phyloP scores from a whole-genome alignment of 768 basidiomycete species.

The Dentipellis fragilis region DNA sequence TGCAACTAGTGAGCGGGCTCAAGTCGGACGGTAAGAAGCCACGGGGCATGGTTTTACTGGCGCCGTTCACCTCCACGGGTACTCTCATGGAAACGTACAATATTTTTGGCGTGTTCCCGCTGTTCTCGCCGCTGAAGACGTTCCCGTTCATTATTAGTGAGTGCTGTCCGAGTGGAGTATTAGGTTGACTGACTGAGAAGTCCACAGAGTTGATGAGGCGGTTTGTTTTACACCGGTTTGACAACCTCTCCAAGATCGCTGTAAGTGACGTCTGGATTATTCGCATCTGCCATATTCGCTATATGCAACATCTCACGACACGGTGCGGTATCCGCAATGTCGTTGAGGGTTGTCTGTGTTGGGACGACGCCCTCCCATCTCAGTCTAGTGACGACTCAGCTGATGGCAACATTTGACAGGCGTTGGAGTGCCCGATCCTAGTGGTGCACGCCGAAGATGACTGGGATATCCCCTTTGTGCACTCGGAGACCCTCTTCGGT shows the following conservation, averaged over 20 bases:
- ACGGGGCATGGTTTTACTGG: slow-evolving; percentile 30
- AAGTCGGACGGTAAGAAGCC: slow-evolving; percentile 29
- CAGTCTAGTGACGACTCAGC: too few species aligned
- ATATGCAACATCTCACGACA: too few species aligned
- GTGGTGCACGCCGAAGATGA: slow-evolving; percentile 73
- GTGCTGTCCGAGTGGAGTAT: slow-evolving; percentile 20
- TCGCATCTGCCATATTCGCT: neutral
- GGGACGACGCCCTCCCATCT: too few species aligned
- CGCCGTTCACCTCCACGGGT: slow-evolving; percentile 26
- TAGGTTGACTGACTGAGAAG: neutral
- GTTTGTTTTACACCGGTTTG: slow-evolving; percentile 47
- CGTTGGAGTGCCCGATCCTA: slow-evolving; percentile 56
- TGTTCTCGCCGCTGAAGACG: slow-evolving; percentile 58
- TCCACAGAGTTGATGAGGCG: slow-evolving; percentile 41
- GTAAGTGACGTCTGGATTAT: slow-evolving; percentile 28
- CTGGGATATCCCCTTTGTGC: slow-evolving; percentile 58
- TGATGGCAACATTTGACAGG: slow-evolving; percentile 25
- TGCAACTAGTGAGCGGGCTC: slow-evolving; percentile 30
- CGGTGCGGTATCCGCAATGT: neutral
- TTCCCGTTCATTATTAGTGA: slow-evolving; percentile 55
- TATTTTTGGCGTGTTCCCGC: slow-evolving; percentile 55
- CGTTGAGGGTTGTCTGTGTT: too few species aligned
- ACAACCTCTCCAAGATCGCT: slow-evolving; percentile 50
- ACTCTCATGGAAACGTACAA: slow-evolving; percentile 59
- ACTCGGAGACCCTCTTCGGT: slow-evolving; percentile 61